A percentile compares a stretch with the other conserved stretches of the same genome.
Conservation (phyloP, 768 basidiomycete genomes). For the Gloeostereum incarnatum region DNA sequence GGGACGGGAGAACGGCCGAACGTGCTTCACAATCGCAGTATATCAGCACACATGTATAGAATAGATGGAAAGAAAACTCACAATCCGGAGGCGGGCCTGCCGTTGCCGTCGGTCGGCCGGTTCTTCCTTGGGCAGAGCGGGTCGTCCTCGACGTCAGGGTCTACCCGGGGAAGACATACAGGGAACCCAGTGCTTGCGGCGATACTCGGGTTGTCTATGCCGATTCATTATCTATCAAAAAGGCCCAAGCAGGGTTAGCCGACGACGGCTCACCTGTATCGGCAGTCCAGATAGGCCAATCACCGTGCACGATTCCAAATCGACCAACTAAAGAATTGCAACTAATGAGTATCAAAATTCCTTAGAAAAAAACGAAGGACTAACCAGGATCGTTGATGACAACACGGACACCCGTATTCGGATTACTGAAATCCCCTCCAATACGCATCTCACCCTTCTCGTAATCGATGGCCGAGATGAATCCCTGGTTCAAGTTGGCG, state of each 20-base stretch:
- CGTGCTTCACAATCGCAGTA: conserved; percentile 6
- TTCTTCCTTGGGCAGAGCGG: conserved; percentile 10
- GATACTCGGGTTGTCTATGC: conserved; percentile 11
- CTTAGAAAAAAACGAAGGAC: not conserved
- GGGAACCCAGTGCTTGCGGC: conserved; percentile 9
- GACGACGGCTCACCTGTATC: conserved; percentile 3
- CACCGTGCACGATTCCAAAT: conserved; percentile 10
- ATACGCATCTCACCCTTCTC: not conserved
- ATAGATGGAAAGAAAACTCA: conserved; percentile 2
- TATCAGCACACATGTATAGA: conserved; percentile 1
- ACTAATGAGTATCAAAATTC: not conserved
- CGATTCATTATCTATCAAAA: not conserved
- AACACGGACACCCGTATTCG: conserved; percentile 4
- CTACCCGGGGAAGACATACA: conserved; percentile 7
- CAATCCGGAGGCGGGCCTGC: conserved; percentile 8
- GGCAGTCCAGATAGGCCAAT: conserved; percentile 14
- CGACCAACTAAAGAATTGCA: conserved; percentile 8
- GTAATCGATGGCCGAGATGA: conserved; percentile 16
- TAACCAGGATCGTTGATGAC: conserved; percentile 12
- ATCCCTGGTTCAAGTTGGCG: conserved; percentile 9
- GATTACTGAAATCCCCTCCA: not conserved
- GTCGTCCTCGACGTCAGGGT: conserved; percentile 9
- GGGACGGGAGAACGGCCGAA: conserved; percentile 10
- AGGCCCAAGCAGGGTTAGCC: not conserved
- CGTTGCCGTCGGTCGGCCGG: conserved; percentile 7